These are phyloP conservation scores for Trichocladium uniseriatum DNA, from an alignment of 495 filamentous ascomycete species.

Conservation along the genomic window DNA sequence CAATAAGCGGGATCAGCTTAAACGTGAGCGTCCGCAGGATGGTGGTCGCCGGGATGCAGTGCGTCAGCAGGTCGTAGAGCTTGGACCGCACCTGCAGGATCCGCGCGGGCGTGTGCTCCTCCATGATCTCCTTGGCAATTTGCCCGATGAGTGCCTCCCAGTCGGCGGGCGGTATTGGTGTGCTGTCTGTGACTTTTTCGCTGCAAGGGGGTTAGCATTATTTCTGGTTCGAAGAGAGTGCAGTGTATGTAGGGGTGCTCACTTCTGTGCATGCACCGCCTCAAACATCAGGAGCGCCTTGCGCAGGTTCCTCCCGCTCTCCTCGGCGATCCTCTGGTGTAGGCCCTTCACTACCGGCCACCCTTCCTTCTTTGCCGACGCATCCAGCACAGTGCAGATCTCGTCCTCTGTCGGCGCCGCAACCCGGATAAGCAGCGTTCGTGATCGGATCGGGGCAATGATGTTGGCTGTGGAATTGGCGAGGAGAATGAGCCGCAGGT, in stretches of 20 bases:
- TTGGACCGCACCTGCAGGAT: slow-evolving; percentile 82
- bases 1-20: slow-evolving; percentile 76
- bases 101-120: slow-evolving; percentile 76
- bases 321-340: slow-evolving; percentile 76
- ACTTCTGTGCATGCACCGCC: slow-evolving; percentile 95
- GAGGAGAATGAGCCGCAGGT: slow-evolving; percentile 79
- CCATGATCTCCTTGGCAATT: slow-evolving; percentile 83
- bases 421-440: slow-evolving; percentile 84
- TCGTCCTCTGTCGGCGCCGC: slow-evolving; percentile 79
- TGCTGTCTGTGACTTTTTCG: slow-evolving; percentile 82
- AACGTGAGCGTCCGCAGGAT: slow-evolving; percentile 91
- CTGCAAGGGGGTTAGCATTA: slow-evolving; percentile 35
- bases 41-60: slow-evolving; percentile 90
- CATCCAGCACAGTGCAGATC: slow-evolving; percentile 67
- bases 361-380: slow-evolving; percentile 66
- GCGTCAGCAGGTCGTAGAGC: slow-evolving; percentile 89
- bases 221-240: neutral
- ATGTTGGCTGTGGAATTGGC: slow-evolving; percentile 96
- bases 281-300: slow-evolving; percentile 91
- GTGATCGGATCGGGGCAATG: slow-evolving; percentile 86
- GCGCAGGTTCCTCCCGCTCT: slow-evolving; percentile 85
- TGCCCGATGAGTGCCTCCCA: slow-evolving; percentile 87
- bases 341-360: slow-evolving; percentile 61
- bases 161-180: slow-evolving; percentile 85
- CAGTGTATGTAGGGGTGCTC: slow-evolving; percentile 17